Conservation (phyloP, 768 basidiomycete species). For the Amanita thiersii region DNA sequence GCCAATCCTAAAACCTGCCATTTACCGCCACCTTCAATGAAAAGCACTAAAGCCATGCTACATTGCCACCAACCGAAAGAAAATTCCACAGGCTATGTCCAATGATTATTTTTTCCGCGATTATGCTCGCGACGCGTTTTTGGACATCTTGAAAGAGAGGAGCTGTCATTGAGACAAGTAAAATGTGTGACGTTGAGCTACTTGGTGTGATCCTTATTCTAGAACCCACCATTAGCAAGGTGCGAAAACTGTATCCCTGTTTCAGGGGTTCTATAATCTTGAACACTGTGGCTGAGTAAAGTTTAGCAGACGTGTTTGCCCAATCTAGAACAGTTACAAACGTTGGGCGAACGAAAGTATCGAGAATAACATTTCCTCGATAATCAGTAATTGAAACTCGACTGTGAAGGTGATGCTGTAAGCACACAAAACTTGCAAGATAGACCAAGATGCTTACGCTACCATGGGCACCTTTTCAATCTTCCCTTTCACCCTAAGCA, state of each 20-base stretch:
- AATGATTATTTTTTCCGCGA: slow-evolving; percentile 41
- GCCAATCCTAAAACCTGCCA: slow-evolving; percentile 41
- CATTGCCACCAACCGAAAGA: slow-evolving; percentile 32
- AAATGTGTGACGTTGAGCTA: not conserved
- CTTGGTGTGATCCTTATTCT: not conserved
- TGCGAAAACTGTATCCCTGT: slow-evolving; percentile 36
- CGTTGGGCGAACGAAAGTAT: slow-evolving; percentile 49
- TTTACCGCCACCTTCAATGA: not conserved
- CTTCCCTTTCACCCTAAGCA: slow-evolving; percentile 15
- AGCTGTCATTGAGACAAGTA: slow-evolving; percentile 21
- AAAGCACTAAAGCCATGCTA: not conserved
- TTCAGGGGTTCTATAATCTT: slow-evolving; percentile 35
- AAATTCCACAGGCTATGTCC: slow-evolving; percentile 49
- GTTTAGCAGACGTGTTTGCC: not conserved
- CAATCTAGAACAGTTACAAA: slow-evolving; percentile 22
- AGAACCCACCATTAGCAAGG: slow-evolving; percentile 31
- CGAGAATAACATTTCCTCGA: slow-evolving; percentile 33
- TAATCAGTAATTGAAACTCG: slow-evolving; percentile 46
- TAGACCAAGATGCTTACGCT: slow-evolving; percentile 29
- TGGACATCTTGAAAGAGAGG: slow-evolving; percentile 42
- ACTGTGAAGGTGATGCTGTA: slow-evolving; percentile 20
- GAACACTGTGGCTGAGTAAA: slow-evolving; percentile 32
- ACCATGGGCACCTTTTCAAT: slow-evolving; percentile 38
- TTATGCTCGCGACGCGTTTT: slow-evolving; percentile 29
- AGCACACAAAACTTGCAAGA: not conserved